Evolutionary conservation across 176 grass and related monocot species (phyloP), one percentile per base, ranked within the genome.

Genomic region (Musa schizocarpa): DNA sequence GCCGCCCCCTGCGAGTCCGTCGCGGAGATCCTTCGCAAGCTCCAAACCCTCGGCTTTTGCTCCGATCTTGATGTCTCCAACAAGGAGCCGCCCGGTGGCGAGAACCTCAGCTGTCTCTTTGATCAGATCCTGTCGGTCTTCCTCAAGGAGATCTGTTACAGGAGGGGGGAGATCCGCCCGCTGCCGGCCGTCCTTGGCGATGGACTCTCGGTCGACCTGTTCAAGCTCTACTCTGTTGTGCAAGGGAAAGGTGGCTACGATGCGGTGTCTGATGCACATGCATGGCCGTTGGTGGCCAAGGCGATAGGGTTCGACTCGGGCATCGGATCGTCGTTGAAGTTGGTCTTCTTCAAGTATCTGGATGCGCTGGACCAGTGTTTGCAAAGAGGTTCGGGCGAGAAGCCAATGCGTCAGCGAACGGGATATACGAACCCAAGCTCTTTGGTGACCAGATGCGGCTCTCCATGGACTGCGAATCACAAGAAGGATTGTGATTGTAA

Each of bases 281-380:
- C 57, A 11, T 90, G 88, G 84, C 75, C 57, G 1, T 27, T 68
- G 25, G 23, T 84, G 62, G 76, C 82, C 13, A 63, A 82, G 82
- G 72, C 22, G 54, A 52, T 53, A n/a, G 84, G 84, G 53, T 82
- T 87, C 2, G 67, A 87, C 3, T 16, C 71, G 8, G 11, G 51
- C 0, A n/a, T 72, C 4, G 76, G 43, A 9, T 50, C 54, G 8
- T 13, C 76, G 11, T 43, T 87, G 54, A 80, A 84, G 76, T 57
- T 87, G 1, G 49, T 87, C 27, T 90, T 84, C 54, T n/a, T 17
- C 23, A 74, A 80, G 56, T 82, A 90, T 50, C 52, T 90, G 2
- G 69, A 59, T 2, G 63, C 55, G 5, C 61, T 87, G 12, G 82
- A 90, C 49, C 65, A 74, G 50, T 65, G 14, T 17, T 48, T 84